Conservation (phyloP, 495 filamentous ascomycete species). For the Mycothermus thermophilus region DNA sequence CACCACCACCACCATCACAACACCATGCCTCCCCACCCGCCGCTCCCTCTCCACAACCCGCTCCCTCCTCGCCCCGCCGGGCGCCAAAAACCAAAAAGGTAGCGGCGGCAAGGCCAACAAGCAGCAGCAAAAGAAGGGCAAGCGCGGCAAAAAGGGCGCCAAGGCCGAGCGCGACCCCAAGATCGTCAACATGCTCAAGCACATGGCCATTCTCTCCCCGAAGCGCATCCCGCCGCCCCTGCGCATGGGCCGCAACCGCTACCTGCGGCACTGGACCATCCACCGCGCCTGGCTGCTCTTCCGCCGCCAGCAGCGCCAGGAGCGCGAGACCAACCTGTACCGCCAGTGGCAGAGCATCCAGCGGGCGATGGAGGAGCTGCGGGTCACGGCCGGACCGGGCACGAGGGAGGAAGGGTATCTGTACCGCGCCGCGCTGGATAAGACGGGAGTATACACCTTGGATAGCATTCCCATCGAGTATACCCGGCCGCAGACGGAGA, state of each 20-base stretch:
- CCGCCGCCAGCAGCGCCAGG: conserved; percentile 46
- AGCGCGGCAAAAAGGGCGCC: conserved; percentile 5
- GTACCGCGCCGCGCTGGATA: conserved; percentile 73
- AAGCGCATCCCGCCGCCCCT: conserved; percentile 51
- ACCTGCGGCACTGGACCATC: conserved; percentile 97
- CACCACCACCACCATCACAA: not conserved
- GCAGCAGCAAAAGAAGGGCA: conserved; percentile 15
- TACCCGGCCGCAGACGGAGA: conserved; percentile 68
- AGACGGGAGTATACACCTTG: conserved; percentile 57
- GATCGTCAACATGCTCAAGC: conserved; percentile 20
- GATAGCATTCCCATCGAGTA: conserved; percentile 73
- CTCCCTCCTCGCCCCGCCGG: not conserved
- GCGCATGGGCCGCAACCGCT: conserved; percentile 71
- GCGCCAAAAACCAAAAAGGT: not conserved
- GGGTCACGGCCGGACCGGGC: conserved; percentile 46
- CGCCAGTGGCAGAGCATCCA: conserved; percentile 66
- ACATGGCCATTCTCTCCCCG: conserved; percentile 17
- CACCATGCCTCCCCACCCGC: conserved; percentile 4
- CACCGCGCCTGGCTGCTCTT: conserved; percentile 83
- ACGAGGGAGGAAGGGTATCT: conserved; percentile 56
- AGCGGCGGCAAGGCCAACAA: conserved; percentile 4
- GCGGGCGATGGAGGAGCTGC: conserved; percentile 66
- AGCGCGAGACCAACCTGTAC: conserved; percentile 49
- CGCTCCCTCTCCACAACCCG: conserved; percentile 7
- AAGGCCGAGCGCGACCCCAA: conserved; percentile 10